These are phyloP conservation scores for Pholiota molesta DNA, from an alignment of 768 basidiomycete genomes.

Conservation along the genomic window DNA sequence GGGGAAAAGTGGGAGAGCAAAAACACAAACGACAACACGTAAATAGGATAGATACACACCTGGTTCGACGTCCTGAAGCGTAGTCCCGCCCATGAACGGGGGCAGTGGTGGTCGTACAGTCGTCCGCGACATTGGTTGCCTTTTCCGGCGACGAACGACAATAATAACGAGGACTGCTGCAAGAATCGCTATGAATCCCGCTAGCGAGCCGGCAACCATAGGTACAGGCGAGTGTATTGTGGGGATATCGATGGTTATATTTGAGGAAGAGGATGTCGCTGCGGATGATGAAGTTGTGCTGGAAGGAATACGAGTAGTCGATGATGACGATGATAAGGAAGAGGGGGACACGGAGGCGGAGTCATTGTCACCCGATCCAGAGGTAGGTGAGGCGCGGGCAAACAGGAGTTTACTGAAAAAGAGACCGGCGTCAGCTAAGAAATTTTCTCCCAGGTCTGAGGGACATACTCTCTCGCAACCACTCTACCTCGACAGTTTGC, in stretches of 20 bases:
- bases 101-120: neutral
- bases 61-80: neutral
- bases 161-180: slow-evolving; percentile 12
- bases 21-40: neutral
- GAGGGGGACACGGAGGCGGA: neutral
- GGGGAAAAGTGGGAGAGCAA: neutral
- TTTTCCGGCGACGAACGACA: slow-evolving; percentile 10
- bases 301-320: neutral
- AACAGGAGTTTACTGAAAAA: neutral
- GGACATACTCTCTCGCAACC: neutral
- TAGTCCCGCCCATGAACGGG: neutral
- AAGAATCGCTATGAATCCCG: slow-evolving; percentile 16
- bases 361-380: neutral
- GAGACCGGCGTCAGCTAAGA: neutral
- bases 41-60: slow-evolving; percentile 1
- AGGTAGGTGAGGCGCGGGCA: neutral
- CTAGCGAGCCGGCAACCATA: slow-evolving; percentile 17
- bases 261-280: slow-evolving; percentile 1
- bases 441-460: neutral
- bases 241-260: neutral
- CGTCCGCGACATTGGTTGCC: slow-evolving; percentile 1
- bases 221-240: slow-evolving; percentile 13
- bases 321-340: neutral
- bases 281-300: neutral
- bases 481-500: neutral